Evolutionary conservation across 257 asterid genomes (phyloP), one percentile per base, ranked within the genome.

Genomic region (Nicotiana knightiana): DNA sequence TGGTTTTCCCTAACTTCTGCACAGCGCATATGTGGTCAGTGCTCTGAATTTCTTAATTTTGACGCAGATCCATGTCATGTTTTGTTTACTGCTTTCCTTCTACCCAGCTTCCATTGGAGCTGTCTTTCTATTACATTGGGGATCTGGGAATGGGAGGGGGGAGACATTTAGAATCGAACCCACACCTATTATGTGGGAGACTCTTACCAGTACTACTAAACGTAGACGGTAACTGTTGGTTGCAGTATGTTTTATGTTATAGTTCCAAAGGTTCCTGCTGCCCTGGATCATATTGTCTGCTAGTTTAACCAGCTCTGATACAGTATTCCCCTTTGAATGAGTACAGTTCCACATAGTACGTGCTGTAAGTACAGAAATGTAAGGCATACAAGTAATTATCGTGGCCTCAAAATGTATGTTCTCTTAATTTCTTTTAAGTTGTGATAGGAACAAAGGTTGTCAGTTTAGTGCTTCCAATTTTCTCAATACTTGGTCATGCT

Each of bases 1-100:
- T 96, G 99, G 99, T 96, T 96, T 82, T 96, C 98, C 17, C 82
- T 93, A 88, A 92, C 99, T 76, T 94, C 99, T 89, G 98, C 98
- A 62, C 98, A 94, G 82, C 95, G 99, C 87, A 92, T 96, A 80
- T 96, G 99, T 81, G 99, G 99, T 94, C 66, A 80, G 97, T 89
- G 77, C 71, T 81, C 83, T 37, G 26, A 76, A 85, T 67, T 43
- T 82, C 61, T 32, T 35, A 32, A 35, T 37, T 11, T 66, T 67
- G 35, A 67, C 80, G 68, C 75, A 26, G 33, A 58, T 57, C 21
- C 55, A 12, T 83, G 70, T 48, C 67, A 33, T 26, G 53, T 53
- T 37, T 81, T 71, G 37, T 80, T 18, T 48, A 55, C 78, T 77
- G 28, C 77, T 43, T 83, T 59, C 55, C 61, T 62, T 81, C 54